These are phyloP conservation scores for Talaromyces sp. DNA, from an alignment of 2,329 filamentous ascomycete genomes.

Conservation along the genomic window DNA sequence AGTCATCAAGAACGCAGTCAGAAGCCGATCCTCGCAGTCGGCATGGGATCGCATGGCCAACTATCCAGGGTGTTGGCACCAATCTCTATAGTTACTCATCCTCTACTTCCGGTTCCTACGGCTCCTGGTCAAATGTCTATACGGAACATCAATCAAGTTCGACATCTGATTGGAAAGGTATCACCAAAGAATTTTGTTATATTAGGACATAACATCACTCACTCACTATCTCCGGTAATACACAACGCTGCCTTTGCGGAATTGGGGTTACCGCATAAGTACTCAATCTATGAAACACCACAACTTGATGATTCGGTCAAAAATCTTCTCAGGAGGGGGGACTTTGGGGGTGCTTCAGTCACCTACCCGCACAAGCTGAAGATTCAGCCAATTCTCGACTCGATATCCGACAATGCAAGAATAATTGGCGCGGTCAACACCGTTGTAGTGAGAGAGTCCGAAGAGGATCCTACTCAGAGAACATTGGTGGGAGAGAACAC, in stretches of 20 bases:
- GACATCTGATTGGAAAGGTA: constrained; percentile 3
- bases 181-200: constrained; percentile 12
- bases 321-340: constrained; percentile 57
- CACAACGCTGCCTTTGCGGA: constrained; percentile 23
- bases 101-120: constrained; percentile 1
- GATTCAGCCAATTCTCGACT: constrained; percentile 15
- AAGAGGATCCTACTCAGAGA: constrained; percentile 9
- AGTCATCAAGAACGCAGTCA: neutral
- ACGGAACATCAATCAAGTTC: neutral
- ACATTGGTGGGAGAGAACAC: constrained; percentile 6
- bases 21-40: constrained; percentile 6
- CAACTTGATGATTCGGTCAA: constrained; percentile 24
- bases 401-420: constrained; percentile 14
- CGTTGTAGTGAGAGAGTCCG: constrained; percentile 8
- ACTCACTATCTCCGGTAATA: constrained; percentile 22
- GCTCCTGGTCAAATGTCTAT: constrained; percentile 5
- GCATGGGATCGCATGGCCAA: constrained; percentile 3
- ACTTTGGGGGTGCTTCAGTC: constrained; percentile 82
- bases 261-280: constrained; percentile 17
- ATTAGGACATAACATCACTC: constrained; percentile 22
- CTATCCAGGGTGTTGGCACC: constrained; percentile 3
- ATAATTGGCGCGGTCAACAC: constrained; percentile 12
- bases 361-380: constrained; percentile 39
- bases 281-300: constrained; percentile 19
- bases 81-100: constrained; percentile 7